Evolutionary conservation across 495 filamentous ascomycete species (phyloP), one percentile per base, ranked within the genome.

Genomic region (Eremomyces bilateralis): DNA sequence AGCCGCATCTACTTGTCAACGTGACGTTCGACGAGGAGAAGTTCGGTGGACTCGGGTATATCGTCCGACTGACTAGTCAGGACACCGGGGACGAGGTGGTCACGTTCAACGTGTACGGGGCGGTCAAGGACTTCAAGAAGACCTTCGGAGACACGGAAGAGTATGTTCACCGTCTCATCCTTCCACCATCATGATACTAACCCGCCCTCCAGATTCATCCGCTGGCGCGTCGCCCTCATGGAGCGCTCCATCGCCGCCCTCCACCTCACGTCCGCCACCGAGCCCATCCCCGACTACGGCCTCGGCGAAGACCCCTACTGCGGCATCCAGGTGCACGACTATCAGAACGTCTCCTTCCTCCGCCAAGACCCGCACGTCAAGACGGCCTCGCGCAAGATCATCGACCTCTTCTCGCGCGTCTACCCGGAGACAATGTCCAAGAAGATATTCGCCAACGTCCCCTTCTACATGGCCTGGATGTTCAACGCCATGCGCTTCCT

Each of bases 361-460:
- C 72, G 77, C 16, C 63, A 71, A 50, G 69, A 79, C 34, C 64
- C 76, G 1, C 52, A 54, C n/a, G 62, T 79, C 43, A 74, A 71
- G 42, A 61, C 71, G 10, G 75, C 78, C 12, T 72, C 71, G 41
- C 71, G 69, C 52, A 71, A 81, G 59, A 78, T 75, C 24, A 83
- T 91, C 50, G 64, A 74, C 20, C 62, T 76, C 15, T 79, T 93
- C 54, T 58, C 63, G 29, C 68, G 65, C 33, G 72, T 74, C 33
- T 93, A 93, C 59, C 83, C 83, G 0, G 83, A 92, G 59, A 67
- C 88, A 15, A 63, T 92, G 20, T 71, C 73, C 36, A 67, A 81
- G 53, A 93, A 91, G 61, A 88, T 77, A 65, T 92, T 93, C 48
- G 74, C 91, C 56, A 92, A 92, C 39, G 78, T 91, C 4, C 82